phyloP scores from a whole-genome alignment of 1,284 basidiomycete species.

The Rhizoctonia solani region DNA sequence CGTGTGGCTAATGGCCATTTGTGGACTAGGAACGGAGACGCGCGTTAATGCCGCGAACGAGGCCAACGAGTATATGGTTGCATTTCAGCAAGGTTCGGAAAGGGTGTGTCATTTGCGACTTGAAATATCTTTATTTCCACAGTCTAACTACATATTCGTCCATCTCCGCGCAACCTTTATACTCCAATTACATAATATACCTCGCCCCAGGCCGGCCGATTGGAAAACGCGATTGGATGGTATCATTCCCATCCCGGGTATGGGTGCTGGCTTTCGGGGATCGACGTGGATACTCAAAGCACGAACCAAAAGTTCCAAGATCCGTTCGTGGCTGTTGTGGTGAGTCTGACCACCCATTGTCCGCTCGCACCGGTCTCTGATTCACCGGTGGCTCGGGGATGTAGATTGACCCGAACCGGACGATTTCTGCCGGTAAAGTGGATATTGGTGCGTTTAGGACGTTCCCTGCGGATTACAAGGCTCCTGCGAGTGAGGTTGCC shows the following conservation, averaged over 20 bases:
- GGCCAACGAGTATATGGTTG: constrained; percentile 98
- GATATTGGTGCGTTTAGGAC: constrained; percentile 99
- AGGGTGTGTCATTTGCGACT: too few relatives aligned
- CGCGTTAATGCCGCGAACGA: constrained; percentile 96
- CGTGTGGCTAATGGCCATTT: too few relatives aligned
- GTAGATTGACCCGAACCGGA: constrained; percentile 96
- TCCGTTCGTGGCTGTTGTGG: constrained; percentile 96
- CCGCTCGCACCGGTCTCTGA: too few relatives aligned
- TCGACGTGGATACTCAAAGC: constrained; percentile 94
- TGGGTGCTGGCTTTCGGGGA: constrained; percentile 96
- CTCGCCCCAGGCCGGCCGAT: constrained; percentile 70
- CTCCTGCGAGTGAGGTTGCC: constrained; percentile 64
- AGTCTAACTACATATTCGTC: too few relatives aligned
- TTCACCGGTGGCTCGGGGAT: not conserved
- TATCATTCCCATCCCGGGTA: constrained; percentile 99
- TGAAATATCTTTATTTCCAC: too few relatives aligned
- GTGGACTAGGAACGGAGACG: constrained; percentile 77
- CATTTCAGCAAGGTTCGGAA: constrained; percentile 80
- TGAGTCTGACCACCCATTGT: constrained; percentile 50
- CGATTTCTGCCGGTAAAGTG: constrained; percentile 95
- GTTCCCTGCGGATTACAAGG: constrained; percentile 88
- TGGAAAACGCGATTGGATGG: constrained; percentile 96
- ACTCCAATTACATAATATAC: too few relatives aligned
- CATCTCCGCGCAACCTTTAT: too few relatives aligned
- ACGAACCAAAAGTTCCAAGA: constrained; percentile 95